Base-by-base conservation (phyloP, 495 filamentous ascomycete species). In the Penicillium mononematosum region DNA sequence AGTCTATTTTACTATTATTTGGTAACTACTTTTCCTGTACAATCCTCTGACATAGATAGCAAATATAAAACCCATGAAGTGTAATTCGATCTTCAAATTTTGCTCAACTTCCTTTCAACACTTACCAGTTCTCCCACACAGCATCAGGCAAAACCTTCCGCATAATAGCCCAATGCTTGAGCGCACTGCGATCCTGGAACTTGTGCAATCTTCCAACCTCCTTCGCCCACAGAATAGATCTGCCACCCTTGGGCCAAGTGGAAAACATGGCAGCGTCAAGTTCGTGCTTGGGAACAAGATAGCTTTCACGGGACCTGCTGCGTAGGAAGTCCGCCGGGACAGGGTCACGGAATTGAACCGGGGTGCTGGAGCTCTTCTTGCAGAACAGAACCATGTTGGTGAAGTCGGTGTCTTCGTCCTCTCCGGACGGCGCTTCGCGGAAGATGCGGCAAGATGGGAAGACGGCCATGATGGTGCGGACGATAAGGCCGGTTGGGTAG, bases 161-260 rank as follows among this genome's bases (percentile, higher is more conserved):
- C 88, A 98, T 98, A 38, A 98, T 85, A 20, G 74, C 71, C 94
- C 94, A 98, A 74, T 98, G 94, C 41, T 87, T 86, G 32, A 88
- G 58, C 4, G 93, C 93, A 57, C 85, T 88, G 50, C 78, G 74
- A 66, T 84, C 80, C 69, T 95, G 91, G 78, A 83, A 89, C 68
- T 80, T 77, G 48, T 79, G 78, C 53, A 96, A 66, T 60, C 82
- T 75, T 12, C 77, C 74, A 24, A 84, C 89, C 56, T 75, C 66
- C 47, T 68, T 70, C 1, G 56, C 61, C 14, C 56, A 19, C 31
- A 78, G 60, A 8, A 70, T 44, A 2, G 29, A 19, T 43, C 62
- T 49, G n/a, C 74, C 69, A 31, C 59, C 68, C 20, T 71, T 68
- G 19, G 64, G 73, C 5, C 73, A 70, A 20, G 63, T 56, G 29